Percentiles rank a stretch among this genome's conserved stretches.
Conservation (phyloP, 2,329 filamentous ascomycete genomes). For the Paecilomyces variotii region DNA sequence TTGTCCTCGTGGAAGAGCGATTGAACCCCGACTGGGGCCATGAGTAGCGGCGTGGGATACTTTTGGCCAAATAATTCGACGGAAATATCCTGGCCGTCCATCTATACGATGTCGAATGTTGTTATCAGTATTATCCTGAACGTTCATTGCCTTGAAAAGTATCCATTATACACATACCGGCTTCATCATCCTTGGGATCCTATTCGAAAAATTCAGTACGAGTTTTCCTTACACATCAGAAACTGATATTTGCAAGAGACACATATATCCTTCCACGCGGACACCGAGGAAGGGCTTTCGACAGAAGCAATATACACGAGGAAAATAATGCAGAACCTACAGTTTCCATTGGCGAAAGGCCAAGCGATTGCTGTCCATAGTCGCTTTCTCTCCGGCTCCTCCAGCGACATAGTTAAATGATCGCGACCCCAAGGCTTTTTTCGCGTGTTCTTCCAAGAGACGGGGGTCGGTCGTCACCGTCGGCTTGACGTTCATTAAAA, state of each 20-base stretch:
- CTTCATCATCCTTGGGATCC: conserved; percentile 46
- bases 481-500: conserved; percentile 42
- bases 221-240: background rate
- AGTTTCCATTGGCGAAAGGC: conserved; percentile 48
- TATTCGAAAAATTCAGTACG: conserved; percentile 17
- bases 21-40: conserved; percentile 64
- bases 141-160: conserved; percentile 8
- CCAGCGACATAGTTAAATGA: conserved; percentile 55
- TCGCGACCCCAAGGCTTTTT: conserved; percentile 38
- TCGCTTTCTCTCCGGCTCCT: conserved; percentile 55
- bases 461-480: conserved; percentile 53
- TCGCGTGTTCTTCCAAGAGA: conserved; percentile 49
- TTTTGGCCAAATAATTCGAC: conserved; percentile 45
- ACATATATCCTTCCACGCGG: background rate
- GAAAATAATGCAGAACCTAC: conserved; percentile 14
- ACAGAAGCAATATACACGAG: background rate
- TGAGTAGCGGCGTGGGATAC: conserved; percentile 47
- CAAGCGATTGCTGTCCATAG: conserved; percentile 52
- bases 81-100: conserved; percentile 38
- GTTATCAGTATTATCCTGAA: background rate
- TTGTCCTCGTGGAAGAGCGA: conserved; percentile 57
- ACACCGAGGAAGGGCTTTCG: background rate
- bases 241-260: background rate
- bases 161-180: conserved; percentile 11
- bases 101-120: conserved; percentile 9